phyloP scores from a whole-genome alignment of 805 yeast species.

The Hanseniaspora mollemarum region DNA sequence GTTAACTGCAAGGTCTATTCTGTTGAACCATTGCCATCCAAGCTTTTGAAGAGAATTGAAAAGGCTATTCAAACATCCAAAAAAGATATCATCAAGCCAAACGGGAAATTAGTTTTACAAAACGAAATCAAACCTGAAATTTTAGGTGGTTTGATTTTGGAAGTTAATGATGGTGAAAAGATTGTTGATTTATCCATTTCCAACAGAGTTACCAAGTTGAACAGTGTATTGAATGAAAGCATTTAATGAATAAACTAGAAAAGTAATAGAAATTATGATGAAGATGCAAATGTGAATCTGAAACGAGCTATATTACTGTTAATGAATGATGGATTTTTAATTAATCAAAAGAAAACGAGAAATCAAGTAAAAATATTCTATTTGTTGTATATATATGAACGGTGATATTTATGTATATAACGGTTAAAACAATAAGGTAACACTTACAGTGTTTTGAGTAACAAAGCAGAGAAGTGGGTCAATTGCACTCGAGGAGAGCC shows the following conservation, averaged over 20 bases:
- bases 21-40: constrained; percentile 71
- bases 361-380: neutral
- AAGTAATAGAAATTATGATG: neutral
- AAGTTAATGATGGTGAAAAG: constrained; percentile 70
- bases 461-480: no score
- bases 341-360: neutral
- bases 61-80: constrained; percentile 60
- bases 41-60: constrained; percentile 65
- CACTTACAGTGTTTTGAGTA: neutral
- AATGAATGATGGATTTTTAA: neutral
- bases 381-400: neutral
- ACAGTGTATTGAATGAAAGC: constrained; percentile 77
- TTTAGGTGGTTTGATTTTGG: constrained; percentile 90
- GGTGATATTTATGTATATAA: neutral
- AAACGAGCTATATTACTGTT: neutral
- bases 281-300: neutral
- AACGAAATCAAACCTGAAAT: constrained; percentile 82
- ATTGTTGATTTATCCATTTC: constrained; percentile 88
- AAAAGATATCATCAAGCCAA: constrained; percentile 59
- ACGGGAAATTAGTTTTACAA: constrained; percentile 72
- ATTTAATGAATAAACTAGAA: constrained; percentile 33
- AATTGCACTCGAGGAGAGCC: no score
- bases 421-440: neutral
- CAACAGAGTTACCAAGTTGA: constrained; percentile 74
- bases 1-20: constrained; percentile 90